A percentile compares a stretch with the other conserved stretches of the same genome.
These are phyloP conservation scores for Bipolaris zeicola DNA, from an alignment of 2,329 filamentous ascomycete genomes.

Conservation along the genomic window DNA sequence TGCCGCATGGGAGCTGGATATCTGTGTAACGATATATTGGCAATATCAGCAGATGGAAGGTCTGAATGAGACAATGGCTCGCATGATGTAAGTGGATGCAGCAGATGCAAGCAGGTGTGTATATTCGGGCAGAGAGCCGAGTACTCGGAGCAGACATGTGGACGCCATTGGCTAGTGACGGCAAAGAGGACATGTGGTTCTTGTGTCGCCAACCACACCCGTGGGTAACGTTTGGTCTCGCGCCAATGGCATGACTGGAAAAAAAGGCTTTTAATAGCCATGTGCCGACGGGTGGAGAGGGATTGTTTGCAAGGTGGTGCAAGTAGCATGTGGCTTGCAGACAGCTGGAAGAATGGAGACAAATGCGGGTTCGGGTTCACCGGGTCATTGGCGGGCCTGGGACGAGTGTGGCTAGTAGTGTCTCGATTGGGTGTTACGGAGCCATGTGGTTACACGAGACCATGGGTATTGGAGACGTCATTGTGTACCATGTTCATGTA, in stretches of 20 bases:
- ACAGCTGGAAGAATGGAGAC: constrained; percentile 11
- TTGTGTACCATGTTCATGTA: background rate
- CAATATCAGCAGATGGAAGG: constrained; percentile 9
- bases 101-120: background rate
- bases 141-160: constrained; percentile 6
- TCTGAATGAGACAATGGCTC: background rate
- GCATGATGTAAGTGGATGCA: constrained; percentile 5
- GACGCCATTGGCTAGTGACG: constrained; percentile 22
- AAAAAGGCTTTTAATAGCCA: constrained; percentile 32
- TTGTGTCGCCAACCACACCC: constrained; percentile 30
- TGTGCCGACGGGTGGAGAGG: constrained; percentile 16
- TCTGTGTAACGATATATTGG: constrained; percentile 10
- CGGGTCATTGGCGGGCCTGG: constrained; percentile 9
- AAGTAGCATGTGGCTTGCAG: constrained; percentile 34
- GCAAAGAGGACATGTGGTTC: constrained; percentile 29
- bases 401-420: constrained; percentile 22
- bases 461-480: constrained; percentile 10
- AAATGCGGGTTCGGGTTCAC: constrained; percentile 10
- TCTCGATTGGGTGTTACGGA: constrained; percentile 4
- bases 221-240: constrained; percentile 16
- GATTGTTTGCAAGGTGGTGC: constrained; percentile 17
- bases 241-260: constrained; percentile 24
- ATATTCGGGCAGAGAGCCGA: constrained; percentile 4
- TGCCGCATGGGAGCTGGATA: background rate
- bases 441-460: constrained; percentile 1